A percentile compares a stretch with the other conserved stretches of the same genome.
Evolutionary conservation across 257 asterid genomes (phyloP).

Genomic region (Galeopsis tetrahit): DNA sequence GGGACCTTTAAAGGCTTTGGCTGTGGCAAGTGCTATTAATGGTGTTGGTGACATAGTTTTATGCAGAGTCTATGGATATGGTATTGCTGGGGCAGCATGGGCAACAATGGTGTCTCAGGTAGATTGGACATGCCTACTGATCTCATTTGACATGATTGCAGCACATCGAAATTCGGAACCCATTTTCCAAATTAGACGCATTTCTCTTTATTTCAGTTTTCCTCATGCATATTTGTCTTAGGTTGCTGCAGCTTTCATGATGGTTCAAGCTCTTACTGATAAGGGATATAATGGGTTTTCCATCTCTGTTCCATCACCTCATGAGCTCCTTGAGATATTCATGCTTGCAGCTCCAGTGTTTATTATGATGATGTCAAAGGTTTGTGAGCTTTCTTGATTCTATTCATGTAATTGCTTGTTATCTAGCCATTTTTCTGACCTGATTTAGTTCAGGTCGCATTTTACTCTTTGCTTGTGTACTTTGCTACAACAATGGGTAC

Average conservation of each 20-base stretch:
- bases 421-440: conserved; percentile 36
- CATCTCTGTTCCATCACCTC: conserved; percentile 73
- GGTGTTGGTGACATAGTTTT: conserved; percentile 85
- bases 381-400: conserved; percentile 39
- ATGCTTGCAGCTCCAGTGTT: conserved; percentile 93
- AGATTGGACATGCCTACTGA: conserved; percentile 32
- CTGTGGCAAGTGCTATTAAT: conserved; percentile 80
- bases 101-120: conserved; percentile 99
- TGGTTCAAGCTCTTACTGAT: conserved; percentile 70
- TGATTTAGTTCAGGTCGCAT: conserved; percentile 59
- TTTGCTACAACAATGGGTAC: conserved; percentile 94
- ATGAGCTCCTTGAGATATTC: conserved; percentile 72
- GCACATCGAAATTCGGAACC: not conserved
- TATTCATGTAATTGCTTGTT: conserved; percentile 11
- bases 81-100: conserved; percentile 99
- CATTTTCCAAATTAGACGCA: conserved; percentile 15
- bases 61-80: conserved; percentile 80
- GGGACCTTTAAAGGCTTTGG: conserved; percentile 97
- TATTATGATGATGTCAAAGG: conserved; percentile 94
- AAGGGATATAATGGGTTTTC: conserved; percentile 91
- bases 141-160: conserved; percentile 20
- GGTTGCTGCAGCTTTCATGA: conserved; percentile 96
- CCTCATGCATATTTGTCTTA: conserved; percentile 41
- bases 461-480: conserved; percentile 87
- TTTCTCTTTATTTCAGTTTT: conserved; percentile 16